phyloP scores from a whole-genome alignment of 495 filamentous ascomycete genomes.

The Aspergillus funiculosus region DNA sequence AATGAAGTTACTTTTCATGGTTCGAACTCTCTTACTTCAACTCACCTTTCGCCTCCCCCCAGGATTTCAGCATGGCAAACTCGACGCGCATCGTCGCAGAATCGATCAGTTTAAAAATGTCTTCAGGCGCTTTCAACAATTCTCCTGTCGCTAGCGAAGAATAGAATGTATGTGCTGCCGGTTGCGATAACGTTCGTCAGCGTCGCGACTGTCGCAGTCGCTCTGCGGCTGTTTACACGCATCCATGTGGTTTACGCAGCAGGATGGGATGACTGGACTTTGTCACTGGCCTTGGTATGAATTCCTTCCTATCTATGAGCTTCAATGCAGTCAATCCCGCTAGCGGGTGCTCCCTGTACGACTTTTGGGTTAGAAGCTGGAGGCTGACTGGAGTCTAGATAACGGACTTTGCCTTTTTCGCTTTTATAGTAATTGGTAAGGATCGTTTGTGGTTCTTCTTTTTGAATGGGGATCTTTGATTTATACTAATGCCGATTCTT shows the following conservation, averaged over 20 bases:
- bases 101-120: not conserved
- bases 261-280: conserved; percentile 34
- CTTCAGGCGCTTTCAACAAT: conserved; percentile 7
- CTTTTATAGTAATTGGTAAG: conserved; percentile 28
- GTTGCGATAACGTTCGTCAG: conserved; percentile 22
- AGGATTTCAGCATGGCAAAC: no score
- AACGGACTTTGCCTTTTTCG: conserved; percentile 20
- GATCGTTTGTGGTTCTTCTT: not conserved
- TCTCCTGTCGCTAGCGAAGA: not conserved
- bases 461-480: not conserved
- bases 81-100: not conserved
- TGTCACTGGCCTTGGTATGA: conserved; percentile 29
- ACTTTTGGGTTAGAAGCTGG: no score
- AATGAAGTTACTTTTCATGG: conserved; percentile 14
- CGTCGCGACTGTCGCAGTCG: conserved; percentile 26
- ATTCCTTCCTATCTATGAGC: not conserved
- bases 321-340: no score
- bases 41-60: no score
- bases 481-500: not conserved
- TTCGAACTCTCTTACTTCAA: not conserved
- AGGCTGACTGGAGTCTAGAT: conserved; percentile 17
- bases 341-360: no score
- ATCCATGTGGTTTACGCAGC: conserved; percentile 27
- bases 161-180: conserved; percentile 21
- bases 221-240: conserved; percentile 29